Base-by-base conservation (phyloP, 2,329 filamentous ascomycete genomes). In the Exophiala alcalophila region DNA sequence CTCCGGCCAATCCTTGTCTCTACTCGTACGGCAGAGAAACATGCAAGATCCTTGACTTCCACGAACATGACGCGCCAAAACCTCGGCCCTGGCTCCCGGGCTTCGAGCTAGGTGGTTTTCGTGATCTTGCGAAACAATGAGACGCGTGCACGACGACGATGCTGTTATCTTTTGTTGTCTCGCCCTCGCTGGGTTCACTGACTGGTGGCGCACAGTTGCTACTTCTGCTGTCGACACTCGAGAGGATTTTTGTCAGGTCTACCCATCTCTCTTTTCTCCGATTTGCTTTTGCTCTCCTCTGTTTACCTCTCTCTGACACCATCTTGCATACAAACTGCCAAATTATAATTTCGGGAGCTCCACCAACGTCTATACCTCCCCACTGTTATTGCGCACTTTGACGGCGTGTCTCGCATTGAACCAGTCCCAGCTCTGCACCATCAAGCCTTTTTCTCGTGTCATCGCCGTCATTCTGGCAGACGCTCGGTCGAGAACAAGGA, bases 311-410 rank as follows among this genome's bases (percentile, higher is more conserved):
- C 18, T 27, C 12, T 42, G 25, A 40, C 44, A 35, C 35, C 28
- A 46, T 38, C 19, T 27, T 44, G 41, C 45, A 47, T 46, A 29
- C 19, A 11, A 18, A 34, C 35, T 40, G 38, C 44, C n/a, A 49
- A 40, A 45, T 46, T 28, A 47, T 38, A 52, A 52, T 52, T 43
- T 52, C 49, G 45, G 49, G 18, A 36, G 34, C 40, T 45, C 44
- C 49, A 52, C 49, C 44, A 41, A 30, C 34, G 46, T 34, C 49
- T 39, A 35, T 40, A 43, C 32, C 26, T 37, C 37, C 40, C 45
- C 47, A 25, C 38, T 41, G 39, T 47, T 24, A 44, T 48, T 48
- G 29, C 21, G 10, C 16, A 35, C 25, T 31, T 9, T 12, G 40
- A 29, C 19, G 16, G 35, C 39, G 23, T 45, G 41, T 47, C 28